Percentiles rank a stretch among this genome's conserved stretches.
Evolutionary conservation across 176 grass and related monocot species (phyloP).

Genomic region (Avena atlantica): DNA sequence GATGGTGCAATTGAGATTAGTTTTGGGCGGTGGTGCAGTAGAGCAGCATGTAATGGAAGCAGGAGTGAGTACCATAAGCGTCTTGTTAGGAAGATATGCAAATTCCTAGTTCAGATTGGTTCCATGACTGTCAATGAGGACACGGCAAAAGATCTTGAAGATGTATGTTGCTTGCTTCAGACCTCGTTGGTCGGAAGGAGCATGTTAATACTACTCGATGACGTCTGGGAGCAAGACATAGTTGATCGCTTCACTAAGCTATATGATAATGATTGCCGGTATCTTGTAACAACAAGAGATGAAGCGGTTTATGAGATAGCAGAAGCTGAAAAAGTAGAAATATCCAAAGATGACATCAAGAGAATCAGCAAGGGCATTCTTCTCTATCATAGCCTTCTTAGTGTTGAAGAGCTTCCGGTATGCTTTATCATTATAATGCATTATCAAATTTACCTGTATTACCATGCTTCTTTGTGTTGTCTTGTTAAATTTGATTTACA

Average conservation of each 20-base stretch:
- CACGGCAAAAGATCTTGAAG: constrained; percentile 62
- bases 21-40: constrained; percentile 72
- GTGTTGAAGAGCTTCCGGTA: constrained; percentile 68
- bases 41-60: constrained; percentile 62
- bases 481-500: constrained; percentile 19
- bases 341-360: constrained; percentile 82
- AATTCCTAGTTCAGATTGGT: constrained; percentile 70
- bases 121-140: constrained; percentile 49
- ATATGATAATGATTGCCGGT: constrained; percentile 76
- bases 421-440: constrained; percentile 4
- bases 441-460: constrained; percentile 10
- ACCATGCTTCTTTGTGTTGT: constrained; percentile 19
- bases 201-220: constrained; percentile 77
- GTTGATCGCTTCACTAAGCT: constrained; percentile 70
- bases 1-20: constrained; percentile 67
- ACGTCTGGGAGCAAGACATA: constrained; percentile 89
- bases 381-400: constrained; percentile 71
- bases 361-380: constrained; percentile 85
- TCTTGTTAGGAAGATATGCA: constrained; percentile 59
- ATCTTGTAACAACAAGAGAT: constrained; percentile 82
- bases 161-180: constrained; percentile 74
- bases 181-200: constrained; percentile 69
- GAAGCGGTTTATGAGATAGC: constrained; percentile 72
- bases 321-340: constrained; percentile 76
- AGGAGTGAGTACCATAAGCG: constrained; percentile 67